Base-by-base conservation (phyloP, 1,139 yeast genomes). In the Yarrowia galli region DNA sequence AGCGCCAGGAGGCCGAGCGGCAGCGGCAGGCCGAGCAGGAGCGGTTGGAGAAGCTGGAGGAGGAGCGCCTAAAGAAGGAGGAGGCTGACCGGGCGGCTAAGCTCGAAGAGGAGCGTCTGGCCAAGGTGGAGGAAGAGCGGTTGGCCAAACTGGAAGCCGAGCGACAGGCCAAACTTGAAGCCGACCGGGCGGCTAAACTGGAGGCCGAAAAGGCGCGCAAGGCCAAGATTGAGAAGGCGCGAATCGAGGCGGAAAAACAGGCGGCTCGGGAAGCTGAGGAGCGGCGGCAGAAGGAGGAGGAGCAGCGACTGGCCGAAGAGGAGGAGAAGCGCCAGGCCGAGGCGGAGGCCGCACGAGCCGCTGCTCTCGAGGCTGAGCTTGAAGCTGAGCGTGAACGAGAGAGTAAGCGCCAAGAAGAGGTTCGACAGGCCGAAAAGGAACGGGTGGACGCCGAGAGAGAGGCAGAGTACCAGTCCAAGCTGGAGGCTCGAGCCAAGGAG, bases 401-500 rank as follows among this genome's bases (percentile, higher is more conserved):
- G 23, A 40, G 48, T 13, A n/a, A 40, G 48, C n/a, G 61, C 7
- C 48, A 54, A 18, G 64, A 42, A 32, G 64, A 22, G 3, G 51
- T n/a, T 2, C 40, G 64, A 32, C 64, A 18, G 38, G 64, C 51
- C 28, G 64, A 58, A 16, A 40, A 25, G 32, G 64, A 42, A 18
- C 64, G 64, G 9, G 32, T 28, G 32, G 64, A 42, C 25, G 64
- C 64, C 20, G 51, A 58, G 22, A 15, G 64, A 2, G 64, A 58
- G 18, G 51, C 38, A 15, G 64, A 58, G 51, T 58, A 58, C 64
- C 51, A 58, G 42, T 6, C 49, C 32, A 58, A 58, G 16, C 42
- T 58, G 22, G 64, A 58, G 38, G 64, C 64, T 2, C 49, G 64
- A 1, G 64, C 64, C 40, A 58, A 43, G 51, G 64, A 58, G 42